Evolutionary conservation across 2,329 filamentous ascomycete species (phyloP).

Genomic region (Zasmidium citrigriseum): DNA sequence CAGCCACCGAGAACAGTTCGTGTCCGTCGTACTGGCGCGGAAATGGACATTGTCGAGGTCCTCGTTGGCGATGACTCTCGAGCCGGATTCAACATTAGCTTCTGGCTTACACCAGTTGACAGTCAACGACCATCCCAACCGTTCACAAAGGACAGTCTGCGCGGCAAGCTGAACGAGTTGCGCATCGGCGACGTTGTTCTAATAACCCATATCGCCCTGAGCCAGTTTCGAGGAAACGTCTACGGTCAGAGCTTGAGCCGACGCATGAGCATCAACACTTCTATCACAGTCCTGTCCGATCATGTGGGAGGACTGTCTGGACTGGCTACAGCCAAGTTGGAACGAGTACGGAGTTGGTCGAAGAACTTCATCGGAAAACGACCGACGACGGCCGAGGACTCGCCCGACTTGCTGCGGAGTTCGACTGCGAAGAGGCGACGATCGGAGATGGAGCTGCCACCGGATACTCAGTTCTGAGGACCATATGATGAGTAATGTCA

Average conservation of each 20-base stretch:
- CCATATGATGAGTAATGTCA: background rate
- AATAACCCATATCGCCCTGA: slow-evolving; percentile 75
- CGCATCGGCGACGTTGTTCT: slow-evolving; percentile 75
- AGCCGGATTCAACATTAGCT: slow-evolving; percentile 77
- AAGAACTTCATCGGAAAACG: slow-evolving; percentile 62
- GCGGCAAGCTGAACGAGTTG: slow-evolving; percentile 49
- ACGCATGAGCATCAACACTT: slow-evolving; percentile 64
- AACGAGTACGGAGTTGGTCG: slow-evolving; percentile 73
- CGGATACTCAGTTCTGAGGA: slow-evolving; percentile 3
- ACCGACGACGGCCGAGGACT: background rate
- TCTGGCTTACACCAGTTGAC: slow-evolving; percentile 67
- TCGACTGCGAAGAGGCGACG: background rate
- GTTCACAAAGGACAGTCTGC: slow-evolving; percentile 35
- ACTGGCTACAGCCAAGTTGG: slow-evolving; percentile 61
- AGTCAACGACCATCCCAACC: slow-evolving; percentile 21
- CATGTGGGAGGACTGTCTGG: slow-evolving; percentile 54
- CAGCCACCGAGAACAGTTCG: slow-evolving; percentile 67
- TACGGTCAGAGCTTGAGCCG: slow-evolving; percentile 80
- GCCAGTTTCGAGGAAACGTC: slow-evolving; percentile 72
- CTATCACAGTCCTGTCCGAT: slow-evolving; percentile 44
- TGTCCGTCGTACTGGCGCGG: slow-evolving; percentile 53
- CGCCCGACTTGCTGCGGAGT: background rate
- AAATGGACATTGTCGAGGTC: slow-evolving; percentile 70
- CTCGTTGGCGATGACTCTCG: slow-evolving; percentile 83
- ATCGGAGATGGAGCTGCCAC: slow-evolving; percentile 3